Evolutionary conservation across 495 filamentous ascomycete genomes (phyloP), one percentile per base, ranked within the genome.

Genomic region (Jackrogersella minutella): DNA sequence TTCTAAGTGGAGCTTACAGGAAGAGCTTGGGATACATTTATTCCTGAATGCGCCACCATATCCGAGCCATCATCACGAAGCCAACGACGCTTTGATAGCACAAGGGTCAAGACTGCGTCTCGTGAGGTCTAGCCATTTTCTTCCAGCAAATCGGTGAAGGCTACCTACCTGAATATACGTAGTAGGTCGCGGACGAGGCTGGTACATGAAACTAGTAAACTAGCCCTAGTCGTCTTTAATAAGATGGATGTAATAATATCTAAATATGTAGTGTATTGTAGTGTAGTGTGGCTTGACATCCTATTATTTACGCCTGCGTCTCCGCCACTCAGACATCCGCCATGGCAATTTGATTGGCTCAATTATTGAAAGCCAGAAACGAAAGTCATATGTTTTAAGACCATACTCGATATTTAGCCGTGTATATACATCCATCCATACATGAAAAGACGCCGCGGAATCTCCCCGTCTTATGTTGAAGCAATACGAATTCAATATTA

Each of bases 221-320:
- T 53, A 43, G 36, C 26, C 19, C 47, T 11, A 39, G 50, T 55
- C 13, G 30, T 46, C 55, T 46, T 19, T 36, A 26, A 58, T 58
- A 59, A 24, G 8, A 3, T 5, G 36, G 36, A 28, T 31, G 16
- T 39, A 40, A 39, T 49, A 36, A 19, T 10, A 40, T 1, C 17
- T 5, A n/a, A n/a, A n/a, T n/a, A n/a, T n/a, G n/a, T n/a, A n/a
- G n/a, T n/a, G n/a, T n/a, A n/a, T n/a, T n/a, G n/a, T n/a, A n/a
- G n/a, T n/a, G 28, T 3, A 28, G 39, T 62, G 64, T 68, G 64
- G 64, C 64, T 68, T 68, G 53, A 68, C 37, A 58, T 54, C 40
- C 63, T 47, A 24, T 17, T 61, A 34, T 33, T 33, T 46, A 53
- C 44, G 58, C 30, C 50, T 53, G 22, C 43, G 41, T 47, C 47